These are phyloP conservation scores for Stenocarpella maydis DNA, from an alignment of 2,329 filamentous ascomycete species.

Conservation along the genomic window DNA sequence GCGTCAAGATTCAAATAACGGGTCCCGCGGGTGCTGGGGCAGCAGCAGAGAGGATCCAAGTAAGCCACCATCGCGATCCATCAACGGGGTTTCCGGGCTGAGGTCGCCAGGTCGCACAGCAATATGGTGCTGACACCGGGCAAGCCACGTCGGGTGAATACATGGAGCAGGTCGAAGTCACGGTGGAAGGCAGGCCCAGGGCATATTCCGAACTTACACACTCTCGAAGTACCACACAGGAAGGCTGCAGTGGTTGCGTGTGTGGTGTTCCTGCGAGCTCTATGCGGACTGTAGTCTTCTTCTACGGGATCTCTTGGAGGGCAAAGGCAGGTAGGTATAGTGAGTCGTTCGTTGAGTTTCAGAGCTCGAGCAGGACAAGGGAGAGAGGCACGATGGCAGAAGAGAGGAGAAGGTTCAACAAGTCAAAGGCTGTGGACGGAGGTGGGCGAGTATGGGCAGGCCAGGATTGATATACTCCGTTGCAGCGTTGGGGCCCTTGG, in stretches of 20 bases:
- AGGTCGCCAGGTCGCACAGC: background rate
- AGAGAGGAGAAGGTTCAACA: conserved; percentile 24
- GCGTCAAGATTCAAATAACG: conserved; percentile 15
- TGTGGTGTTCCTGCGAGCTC: conserved; percentile 11
- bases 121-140: background rate
- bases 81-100: background rate
- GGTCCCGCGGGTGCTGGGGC: background rate
- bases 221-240: background rate
- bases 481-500: background rate
- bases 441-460: conserved; percentile 7
- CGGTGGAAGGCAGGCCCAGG: no score
- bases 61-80: conserved; percentile 8
- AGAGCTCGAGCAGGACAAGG: background rate
- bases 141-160: background rate
- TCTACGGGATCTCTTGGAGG: background rate
- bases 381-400: conserved; percentile 7
- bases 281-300: background rate
- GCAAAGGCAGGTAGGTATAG: background rate
- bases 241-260: background rate
- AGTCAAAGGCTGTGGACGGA: conserved; percentile 3
- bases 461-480: conserved; percentile 25
- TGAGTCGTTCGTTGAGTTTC: background rate
- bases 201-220: conserved; percentile 13
- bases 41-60: conserved; percentile 6
- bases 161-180: no score